phyloP scores from a whole-genome alignment of 345 rosid genomes.

The Carallia brachiata region DNA sequence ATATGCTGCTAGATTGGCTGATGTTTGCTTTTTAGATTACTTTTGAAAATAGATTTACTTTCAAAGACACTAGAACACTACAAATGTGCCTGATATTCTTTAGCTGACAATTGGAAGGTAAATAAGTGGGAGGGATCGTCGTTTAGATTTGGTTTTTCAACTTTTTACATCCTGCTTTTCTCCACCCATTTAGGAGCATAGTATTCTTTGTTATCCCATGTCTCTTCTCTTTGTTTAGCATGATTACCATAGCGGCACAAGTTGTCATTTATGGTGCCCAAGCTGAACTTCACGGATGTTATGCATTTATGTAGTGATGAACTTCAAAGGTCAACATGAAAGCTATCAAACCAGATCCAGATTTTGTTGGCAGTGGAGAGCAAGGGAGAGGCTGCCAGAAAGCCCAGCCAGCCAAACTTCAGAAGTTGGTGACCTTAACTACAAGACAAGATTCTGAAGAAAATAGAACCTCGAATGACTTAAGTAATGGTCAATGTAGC shows the following conservation, averaged over 20 bases:
- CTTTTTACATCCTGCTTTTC: too few relatives aligned
- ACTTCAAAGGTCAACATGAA: constrained; percentile 24
- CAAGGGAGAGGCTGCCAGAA: constrained; percentile 12
- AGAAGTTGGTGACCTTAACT: constrained; percentile 23
- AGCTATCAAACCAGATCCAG: constrained; percentile 51
- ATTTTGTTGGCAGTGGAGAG: constrained; percentile 19
- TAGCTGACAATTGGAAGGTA: too few relatives aligned
- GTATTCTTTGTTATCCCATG: too few relatives aligned
- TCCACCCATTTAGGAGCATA: too few relatives aligned
- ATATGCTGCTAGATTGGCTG: too few relatives aligned
- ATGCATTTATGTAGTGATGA: constrained; percentile 8
- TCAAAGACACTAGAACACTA: too few relatives aligned
- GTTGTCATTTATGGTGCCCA: background rate
- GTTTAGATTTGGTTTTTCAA: too few relatives aligned
- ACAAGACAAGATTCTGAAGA: constrained; percentile 53
- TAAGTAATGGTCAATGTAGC: constrained; percentile 49
- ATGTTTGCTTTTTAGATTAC: too few relatives aligned
- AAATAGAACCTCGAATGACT: constrained; percentile 48
- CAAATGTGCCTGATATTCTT: too few relatives aligned
- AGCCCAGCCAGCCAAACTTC: constrained; percentile 10
- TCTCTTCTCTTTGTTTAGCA: background rate
- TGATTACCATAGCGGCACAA: background rate
- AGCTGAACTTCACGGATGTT: background rate
- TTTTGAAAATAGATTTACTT: too few relatives aligned
- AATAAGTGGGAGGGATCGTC: too few relatives aligned